These are phyloP conservation scores for Parietaria judaica DNA, from an alignment of 306 rosid species.

Conservation along the genomic window DNA sequence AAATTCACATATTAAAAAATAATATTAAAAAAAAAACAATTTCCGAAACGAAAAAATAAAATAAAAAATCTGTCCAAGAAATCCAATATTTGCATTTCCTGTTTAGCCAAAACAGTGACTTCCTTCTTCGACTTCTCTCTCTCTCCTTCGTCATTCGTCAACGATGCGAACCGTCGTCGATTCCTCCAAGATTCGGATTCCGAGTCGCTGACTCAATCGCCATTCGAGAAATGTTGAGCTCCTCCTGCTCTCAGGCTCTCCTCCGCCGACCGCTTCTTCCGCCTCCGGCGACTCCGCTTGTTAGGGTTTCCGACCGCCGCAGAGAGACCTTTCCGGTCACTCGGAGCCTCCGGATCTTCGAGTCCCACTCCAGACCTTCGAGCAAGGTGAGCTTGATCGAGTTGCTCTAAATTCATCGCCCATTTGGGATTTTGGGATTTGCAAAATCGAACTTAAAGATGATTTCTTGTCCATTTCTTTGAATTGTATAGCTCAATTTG, in stretches of 20 bases:
- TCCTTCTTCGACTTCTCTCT: not conserved
- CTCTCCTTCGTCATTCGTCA: constrained; percentile 3
- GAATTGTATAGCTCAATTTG: no score
- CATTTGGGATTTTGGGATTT: no score
- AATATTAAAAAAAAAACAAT: no score
- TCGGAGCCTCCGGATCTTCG: constrained; percentile 48
- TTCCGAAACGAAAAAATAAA: no score
- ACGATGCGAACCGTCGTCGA: not conserved
- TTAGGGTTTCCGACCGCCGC: constrained; percentile 38
- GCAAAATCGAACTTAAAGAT: no score
- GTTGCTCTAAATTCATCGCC: not conserved
- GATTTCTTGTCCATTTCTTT: no score
- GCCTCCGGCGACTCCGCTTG: constrained; percentile 18
- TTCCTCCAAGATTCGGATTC: constrained; percentile 8
- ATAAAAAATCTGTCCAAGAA: no score
- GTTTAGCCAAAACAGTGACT: no score
- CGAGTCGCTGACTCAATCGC: constrained; percentile 6
- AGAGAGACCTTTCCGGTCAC: constrained; percentile 28
- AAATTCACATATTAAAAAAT: no score
- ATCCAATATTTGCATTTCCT: no score
- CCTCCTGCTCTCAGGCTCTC: constrained; percentile 41
- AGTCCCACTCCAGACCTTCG: constrained; percentile 32
- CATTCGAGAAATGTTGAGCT: constrained; percentile 44
- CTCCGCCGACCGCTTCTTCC: constrained; percentile 45
- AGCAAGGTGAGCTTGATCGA: constrained; percentile 26